Evolutionary conservation across 179 eudicot genomes (phyloP), one percentile per base, ranked within the genome.

Genomic region (Heliamphora pulchella): DNA sequence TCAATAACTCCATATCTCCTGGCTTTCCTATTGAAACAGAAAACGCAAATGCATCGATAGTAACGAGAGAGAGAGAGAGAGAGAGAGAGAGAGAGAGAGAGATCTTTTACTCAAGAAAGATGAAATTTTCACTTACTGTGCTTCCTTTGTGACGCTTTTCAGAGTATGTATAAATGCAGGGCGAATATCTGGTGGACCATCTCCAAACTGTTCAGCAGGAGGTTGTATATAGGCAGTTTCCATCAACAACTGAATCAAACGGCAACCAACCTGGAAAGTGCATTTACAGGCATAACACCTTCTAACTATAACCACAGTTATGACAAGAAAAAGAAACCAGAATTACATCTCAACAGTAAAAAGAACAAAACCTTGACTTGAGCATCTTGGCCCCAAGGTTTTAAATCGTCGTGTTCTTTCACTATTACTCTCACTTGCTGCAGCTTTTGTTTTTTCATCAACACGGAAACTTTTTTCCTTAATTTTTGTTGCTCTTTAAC

Each of bases 181-280:
- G 43, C 98, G 91, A 81, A 95, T 75, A 85, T 95, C 92, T 39
- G 94, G 97, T 47, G 92, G 88, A 80, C 86, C 91, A 79, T 89
- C 90, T 77, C 88, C 97, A 73, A 85, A 65, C 76, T 93, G 97
- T 81, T 88, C 91, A 59, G 85, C 82, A 75, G 97, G 97, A 86
- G 97, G 91, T 82, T 91, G 98, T 84, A 93, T 87, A 81, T 89
- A 91, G 66, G 98, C 98, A 65, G 97, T 91, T 81, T 91, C 87
- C 79, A 89, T 85, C 78, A 96, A 86, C 83, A 94, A 81, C 82
- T 96, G 94, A 75, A 96, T 94, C 83, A 96, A 86, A 79, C 90
- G 92, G 85, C 91, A 86, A 47, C 98, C 98, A 83, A 96, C 96
- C 98, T 96, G 78, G 68, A 62, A 75, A 68, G 64, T 31, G 50